Conservation (phyloP, 805 yeast genomes). For the Ogataea corticis region DNA sequence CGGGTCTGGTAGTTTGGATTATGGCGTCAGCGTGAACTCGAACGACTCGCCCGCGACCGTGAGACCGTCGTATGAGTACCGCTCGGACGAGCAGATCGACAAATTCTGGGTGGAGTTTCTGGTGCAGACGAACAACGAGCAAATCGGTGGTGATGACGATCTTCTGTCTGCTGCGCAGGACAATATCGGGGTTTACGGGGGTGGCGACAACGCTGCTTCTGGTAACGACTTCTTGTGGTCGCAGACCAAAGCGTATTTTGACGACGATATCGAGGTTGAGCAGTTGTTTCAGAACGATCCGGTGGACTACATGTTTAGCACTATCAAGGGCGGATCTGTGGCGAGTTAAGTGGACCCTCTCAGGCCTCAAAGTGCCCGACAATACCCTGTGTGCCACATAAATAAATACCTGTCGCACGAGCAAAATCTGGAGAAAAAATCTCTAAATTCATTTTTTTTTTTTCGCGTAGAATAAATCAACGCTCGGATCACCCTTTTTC, state of each 20-base stretch:
- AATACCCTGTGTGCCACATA: no score
- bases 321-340: no score
- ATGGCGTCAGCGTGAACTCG: background rate
- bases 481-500: no score
- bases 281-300: background rate
- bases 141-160: background rate
- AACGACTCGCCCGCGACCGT: background rate
- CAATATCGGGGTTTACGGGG: background rate
- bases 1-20: background rate
- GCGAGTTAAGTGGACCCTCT: no score
- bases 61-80: slow-evolving; percentile 1
- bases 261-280: background rate
- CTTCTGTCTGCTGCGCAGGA: background rate
- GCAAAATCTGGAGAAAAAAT: no score
- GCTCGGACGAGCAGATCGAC: slow-evolving; percentile 22
- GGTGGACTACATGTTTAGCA: no score
- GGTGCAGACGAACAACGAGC: background rate
- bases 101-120: slow-evolving; percentile 29
- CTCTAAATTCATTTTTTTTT: no score
- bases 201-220: background rate
- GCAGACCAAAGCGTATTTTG: slow-evolving; percentile 3
- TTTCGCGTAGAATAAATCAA: no score
- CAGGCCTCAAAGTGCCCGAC: no score
- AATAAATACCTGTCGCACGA: no score
- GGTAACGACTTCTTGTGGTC: background rate